Percentiles rank a stretch among this genome's conserved stretches.
These are phyloP conservation scores for Haberlea rhodopensis DNA, from an alignment of 257 asterid genomes.

Conservation along the genomic window DNA sequence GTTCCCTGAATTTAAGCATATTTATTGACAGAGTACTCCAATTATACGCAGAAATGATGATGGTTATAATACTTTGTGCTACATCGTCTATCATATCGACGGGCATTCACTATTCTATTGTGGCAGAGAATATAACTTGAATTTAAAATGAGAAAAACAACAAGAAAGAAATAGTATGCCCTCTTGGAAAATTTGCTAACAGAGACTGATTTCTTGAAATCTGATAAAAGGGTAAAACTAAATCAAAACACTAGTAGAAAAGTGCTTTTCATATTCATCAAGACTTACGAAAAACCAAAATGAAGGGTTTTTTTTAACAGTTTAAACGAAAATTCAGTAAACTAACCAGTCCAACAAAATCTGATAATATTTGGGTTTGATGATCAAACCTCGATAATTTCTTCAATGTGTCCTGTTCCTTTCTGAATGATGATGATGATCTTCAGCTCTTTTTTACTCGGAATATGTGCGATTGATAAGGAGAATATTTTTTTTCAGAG, in stretches of 20 bases:
- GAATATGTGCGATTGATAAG: neutral
- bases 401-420: constrained; percentile 6
- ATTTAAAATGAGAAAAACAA: constrained; percentile 1
- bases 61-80: neutral
- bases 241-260: neutral
- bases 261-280: neutral
- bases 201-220: constrained; percentile 23
- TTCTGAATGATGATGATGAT: constrained; percentile 4
- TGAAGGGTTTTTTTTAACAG: neutral
- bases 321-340: neutral
- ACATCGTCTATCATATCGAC: neutral
- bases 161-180: constrained; percentile 2
- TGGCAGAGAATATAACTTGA: neutral
- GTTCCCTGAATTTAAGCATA: neutral
- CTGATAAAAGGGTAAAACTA: too few species aligned
- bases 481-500: neutral
- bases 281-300: neutral
- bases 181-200: constrained; percentile 6
- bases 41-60: neutral
- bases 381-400: constrained; percentile 14
- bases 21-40: neutral
- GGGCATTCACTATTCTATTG: neutral
- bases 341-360: constrained; percentile 2
- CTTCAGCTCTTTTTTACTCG: neutral
- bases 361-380: constrained; percentile 11